phyloP scores from a whole-genome alignment of 2,329 filamentous ascomycete genomes.

The Cercospora zeina region DNA sequence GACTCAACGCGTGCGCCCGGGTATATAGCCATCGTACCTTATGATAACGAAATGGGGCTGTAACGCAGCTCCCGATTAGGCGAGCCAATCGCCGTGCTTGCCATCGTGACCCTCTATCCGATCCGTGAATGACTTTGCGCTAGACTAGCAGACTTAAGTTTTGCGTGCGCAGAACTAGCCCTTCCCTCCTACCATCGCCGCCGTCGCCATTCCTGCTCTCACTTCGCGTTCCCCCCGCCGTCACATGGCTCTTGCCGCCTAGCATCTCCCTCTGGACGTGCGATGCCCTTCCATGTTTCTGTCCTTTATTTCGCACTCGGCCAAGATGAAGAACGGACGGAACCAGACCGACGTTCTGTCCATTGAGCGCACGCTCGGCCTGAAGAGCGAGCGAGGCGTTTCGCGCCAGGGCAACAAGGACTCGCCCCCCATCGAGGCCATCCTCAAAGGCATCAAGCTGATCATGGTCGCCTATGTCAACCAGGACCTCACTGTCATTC shows the following conservation, averaged over 20 bases:
- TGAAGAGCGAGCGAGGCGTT: constrained; percentile 25
- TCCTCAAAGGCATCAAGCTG: constrained; percentile 23
- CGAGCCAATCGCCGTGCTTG: constrained; percentile 1
- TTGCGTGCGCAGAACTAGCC: constrained; percentile 1
- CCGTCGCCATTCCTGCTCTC: background rate
- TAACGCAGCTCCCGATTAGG: background rate
- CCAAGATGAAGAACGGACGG: constrained; percentile 23
- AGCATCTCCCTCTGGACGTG: background rate
- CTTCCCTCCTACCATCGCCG: constrained; percentile 4
- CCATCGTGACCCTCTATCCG: background rate
- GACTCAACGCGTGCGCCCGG: background rate
- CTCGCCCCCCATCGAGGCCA: constrained; percentile 19
- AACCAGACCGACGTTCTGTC: constrained; percentile 23
- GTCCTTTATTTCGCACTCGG: constrained; percentile 9
- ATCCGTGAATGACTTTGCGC: background rate
- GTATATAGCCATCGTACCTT: constrained; percentile 1
- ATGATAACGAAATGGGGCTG: constrained; percentile 4
- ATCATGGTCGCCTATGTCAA: constrained; percentile 23
- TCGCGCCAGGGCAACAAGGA: constrained; percentile 27
- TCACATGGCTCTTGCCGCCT: constrained; percentile 6
- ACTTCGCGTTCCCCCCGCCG: background rate
- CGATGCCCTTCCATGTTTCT: constrained; percentile 10
- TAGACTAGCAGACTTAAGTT: constrained; percentile 7
- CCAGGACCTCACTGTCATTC: constrained; percentile 20
- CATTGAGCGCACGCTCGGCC: constrained; percentile 24